Conservation (phyloP, 202 grass and related monocot genomes). For the Setaria viridis region DNA sequence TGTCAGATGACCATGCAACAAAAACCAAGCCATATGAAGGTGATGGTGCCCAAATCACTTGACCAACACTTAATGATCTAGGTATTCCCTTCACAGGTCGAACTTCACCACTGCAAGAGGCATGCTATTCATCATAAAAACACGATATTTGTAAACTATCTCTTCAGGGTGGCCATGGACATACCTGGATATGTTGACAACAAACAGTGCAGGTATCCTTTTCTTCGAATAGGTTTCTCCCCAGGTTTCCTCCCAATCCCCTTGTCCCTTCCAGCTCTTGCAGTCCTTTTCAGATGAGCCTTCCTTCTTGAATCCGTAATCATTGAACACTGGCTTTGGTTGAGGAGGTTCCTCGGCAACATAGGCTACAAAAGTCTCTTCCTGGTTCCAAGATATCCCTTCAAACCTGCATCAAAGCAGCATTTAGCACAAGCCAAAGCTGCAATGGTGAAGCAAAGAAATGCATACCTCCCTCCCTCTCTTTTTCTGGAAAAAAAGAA, state of each 20-base stretch:
- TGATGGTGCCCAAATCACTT: slow-evolving; percentile 88
- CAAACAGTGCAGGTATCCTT: slow-evolving; percentile 83
- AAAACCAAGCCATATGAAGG: slow-evolving; percentile 77
- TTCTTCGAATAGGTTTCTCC: slow-evolving; percentile 96
- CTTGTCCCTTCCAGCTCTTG: slow-evolving; percentile 92
- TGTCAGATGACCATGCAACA: slow-evolving; percentile 91
- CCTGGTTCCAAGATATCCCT: slow-evolving; percentile 96
- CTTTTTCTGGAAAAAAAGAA: neutral
- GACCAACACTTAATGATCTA: slow-evolving; percentile 83
- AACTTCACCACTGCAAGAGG: slow-evolving; percentile 70
- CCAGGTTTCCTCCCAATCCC: slow-evolving; percentile 91
- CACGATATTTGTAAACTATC: slow-evolving; percentile 22
- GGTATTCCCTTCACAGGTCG: slow-evolving; percentile 76
- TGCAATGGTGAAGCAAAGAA: slow-evolving; percentile 13
- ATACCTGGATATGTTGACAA: slow-evolving; percentile 74
- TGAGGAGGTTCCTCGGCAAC: slow-evolving; percentile 85
- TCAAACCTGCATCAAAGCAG: slow-evolving; percentile 74
- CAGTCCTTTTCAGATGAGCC: slow-evolving; percentile 71
- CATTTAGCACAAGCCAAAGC: neutral
- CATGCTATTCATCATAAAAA: slow-evolving; percentile 36
- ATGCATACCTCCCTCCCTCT: neutral
- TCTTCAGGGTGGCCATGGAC: slow-evolving; percentile 30
- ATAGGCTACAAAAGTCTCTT: slow-evolving; percentile 85
- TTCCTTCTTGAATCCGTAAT: slow-evolving; percentile 75
- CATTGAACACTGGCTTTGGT: slow-evolving; percentile 79